Percentiles rank a stretch among this genome's conserved stretches.
These are phyloP conservation scores for Taxillus chinensis DNA, from an alignment of 164 flowering plant species.

Conservation along the genomic window DNA sequence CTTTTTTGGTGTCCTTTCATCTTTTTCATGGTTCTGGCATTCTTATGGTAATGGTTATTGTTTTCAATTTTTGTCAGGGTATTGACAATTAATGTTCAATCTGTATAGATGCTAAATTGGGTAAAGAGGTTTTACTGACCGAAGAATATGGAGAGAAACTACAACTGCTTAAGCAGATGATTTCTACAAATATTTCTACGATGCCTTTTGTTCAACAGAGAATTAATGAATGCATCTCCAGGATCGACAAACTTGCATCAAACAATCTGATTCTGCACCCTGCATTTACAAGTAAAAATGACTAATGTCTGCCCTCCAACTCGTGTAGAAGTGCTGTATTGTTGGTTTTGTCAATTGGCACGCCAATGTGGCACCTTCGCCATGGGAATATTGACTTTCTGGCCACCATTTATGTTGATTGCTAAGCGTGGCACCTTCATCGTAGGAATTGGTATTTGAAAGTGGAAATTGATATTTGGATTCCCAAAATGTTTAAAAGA, in stretches of 20 bases:
- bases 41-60: not conserved
- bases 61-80: not conserved
- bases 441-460: too few relatives aligned
- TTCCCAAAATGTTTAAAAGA: too few relatives aligned
- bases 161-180: slow-evolving; percentile 35
- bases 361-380: too few relatives aligned
- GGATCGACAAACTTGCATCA: slow-evolving; percentile 42
- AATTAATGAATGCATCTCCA: slow-evolving; percentile 51
- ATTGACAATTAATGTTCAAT: slow-evolving; percentile 2
- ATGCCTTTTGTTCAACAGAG: slow-evolving; percentile 45
- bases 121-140: slow-evolving; percentile 5
- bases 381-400: too few relatives aligned
- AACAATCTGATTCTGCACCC: slow-evolving; percentile 35
- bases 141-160: slow-evolving; percentile 32
- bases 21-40: not conserved
- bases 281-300: slow-evolving; percentile 50
- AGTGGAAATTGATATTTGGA: too few relatives aligned
- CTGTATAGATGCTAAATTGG: slow-evolving; percentile 12
- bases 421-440: too few relatives aligned
- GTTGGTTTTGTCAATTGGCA: too few relatives aligned
- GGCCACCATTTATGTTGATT: too few relatives aligned
- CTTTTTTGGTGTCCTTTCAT: not conserved
- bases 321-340: too few relatives aligned
- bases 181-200: slow-evolving; percentile 38
- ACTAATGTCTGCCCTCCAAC: slow-evolving; percentile 11